These are phyloP conservation scores for Malassezia slooffiae DNA, from an alignment of 1,284 basidiomycete species.

Conservation along the genomic window DNA sequence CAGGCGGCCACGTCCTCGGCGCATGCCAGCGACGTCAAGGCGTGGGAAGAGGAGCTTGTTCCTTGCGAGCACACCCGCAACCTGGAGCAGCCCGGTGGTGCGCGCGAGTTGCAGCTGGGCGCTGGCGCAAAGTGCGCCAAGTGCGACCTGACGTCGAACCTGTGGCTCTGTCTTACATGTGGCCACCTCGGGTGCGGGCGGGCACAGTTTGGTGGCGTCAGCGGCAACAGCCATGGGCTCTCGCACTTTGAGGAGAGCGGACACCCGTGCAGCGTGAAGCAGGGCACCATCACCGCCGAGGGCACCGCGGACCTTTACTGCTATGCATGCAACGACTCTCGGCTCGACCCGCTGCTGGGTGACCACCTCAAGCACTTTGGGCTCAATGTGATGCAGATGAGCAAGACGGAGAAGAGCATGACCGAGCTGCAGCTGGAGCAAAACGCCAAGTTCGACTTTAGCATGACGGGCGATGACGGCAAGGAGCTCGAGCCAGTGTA, in stretches of 20 bases:
- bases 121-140: slow-evolving; percentile 24
- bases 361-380: slow-evolving; percentile 70
- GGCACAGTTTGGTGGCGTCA: slow-evolving; percentile 69
- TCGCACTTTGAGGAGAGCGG: slow-evolving; percentile 64
- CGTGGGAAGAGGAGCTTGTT: slow-evolving; percentile 89
- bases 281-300: slow-evolving; percentile 93
- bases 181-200: slow-evolving; percentile 91
- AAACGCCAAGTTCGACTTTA: slow-evolving; percentile 89
- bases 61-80: slow-evolving; percentile 77
- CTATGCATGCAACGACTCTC: slow-evolving; percentile 80
- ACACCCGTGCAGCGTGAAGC: slow-evolving; percentile 79
- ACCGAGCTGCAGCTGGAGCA: slow-evolving; percentile 96
- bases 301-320: slow-evolving; percentile 89
- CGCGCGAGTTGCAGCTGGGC: slow-evolving; percentile 24
- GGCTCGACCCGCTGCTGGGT: slow-evolving; percentile 66
- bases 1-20: slow-evolving; percentile 76
- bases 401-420: slow-evolving; percentile 93
- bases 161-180: slow-evolving; percentile 85
- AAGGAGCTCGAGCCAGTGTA: slow-evolving; percentile 76
- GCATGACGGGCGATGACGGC: slow-evolving; percentile 78
- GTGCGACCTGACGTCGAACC: slow-evolving; percentile 52
- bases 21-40: slow-evolving; percentile 83
- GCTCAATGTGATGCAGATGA: slow-evolving; percentile 70
- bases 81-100: slow-evolving; percentile 53
- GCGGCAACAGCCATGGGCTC: slow-evolving; percentile 83